Evolutionary conservation across 441 rosid genomes (phyloP), one percentile per base, ranked within the genome.

Genomic region (Brassica balearica): DNA sequence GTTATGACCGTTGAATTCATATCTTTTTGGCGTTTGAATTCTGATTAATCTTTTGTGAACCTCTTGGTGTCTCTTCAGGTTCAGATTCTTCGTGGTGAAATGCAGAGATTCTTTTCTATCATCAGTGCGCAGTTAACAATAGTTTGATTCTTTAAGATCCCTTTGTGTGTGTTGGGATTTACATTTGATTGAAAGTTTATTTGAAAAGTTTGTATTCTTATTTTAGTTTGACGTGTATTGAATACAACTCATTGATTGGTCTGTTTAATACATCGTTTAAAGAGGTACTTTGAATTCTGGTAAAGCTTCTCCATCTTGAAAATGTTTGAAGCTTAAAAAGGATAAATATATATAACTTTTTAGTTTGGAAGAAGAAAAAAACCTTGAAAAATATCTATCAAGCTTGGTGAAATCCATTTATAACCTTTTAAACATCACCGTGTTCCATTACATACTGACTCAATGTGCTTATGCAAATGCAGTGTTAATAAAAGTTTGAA

Each of bases 81-180:
- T 62, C 71, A 68, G 38, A 73, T 36, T 68, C 65, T 78, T 73
- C 20, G 19, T 27, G 48, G 69, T 72, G 74, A 72, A 29, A 1
- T 56, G 64, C 56, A 65, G 53, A 61, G 60, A 27, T 17, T 61
- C 5, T 34, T 61, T 22, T 72, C 43, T 20, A 41, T 61, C 75
- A 62, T 27, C 6, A 8, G 1, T 41, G 75, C 7, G 58, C 67
- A 43, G 68, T 15, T 62, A 73, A 19, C 70, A 64, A 51, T 46
- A 48, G 77, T 46, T 77, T 72, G 80, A 78, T 80, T 80, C 79
- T 74, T 80, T 75, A 56, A 46, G 58, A 70, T 70, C 79, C 79
- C 72, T 65, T 48, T 20, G 41, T 55, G 77, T 73, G 69, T 65
- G 60, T 74, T 63, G 76, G 82, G 72, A 58, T 74, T 53, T 8